Evolutionary conservation across 31 red algal genomes (phyloP).

Genomic region (Endocladia muricata): DNA sequence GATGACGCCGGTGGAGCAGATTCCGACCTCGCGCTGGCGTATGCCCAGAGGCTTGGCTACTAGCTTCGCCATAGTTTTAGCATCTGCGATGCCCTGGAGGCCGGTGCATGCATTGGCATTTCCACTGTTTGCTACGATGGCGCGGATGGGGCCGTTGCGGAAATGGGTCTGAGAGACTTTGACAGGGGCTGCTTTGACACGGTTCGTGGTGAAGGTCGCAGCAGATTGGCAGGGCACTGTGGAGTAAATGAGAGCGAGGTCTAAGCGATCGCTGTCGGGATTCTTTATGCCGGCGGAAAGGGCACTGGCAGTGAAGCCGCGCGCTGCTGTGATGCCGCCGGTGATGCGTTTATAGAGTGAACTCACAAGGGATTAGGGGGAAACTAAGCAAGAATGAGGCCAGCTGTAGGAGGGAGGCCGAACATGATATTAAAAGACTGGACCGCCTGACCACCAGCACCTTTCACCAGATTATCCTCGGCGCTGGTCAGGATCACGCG

Average conservation of each 20-base stretch:
- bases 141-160: background rate
- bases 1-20: background rate
- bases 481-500: conserved; percentile 81
- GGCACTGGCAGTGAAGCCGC: background rate
- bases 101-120: conserved; percentile 39
- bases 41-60: background rate
- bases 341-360: conserved; percentile 34
- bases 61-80: background rate
- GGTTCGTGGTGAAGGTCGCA: background rate
- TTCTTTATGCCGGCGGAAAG: background rate
- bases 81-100: conserved; percentile 2
- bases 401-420: conserved; percentile 72
- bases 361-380: too few species aligned
- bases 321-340: conserved; percentile 1
- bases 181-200: background rate
- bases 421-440: conserved; percentile 99
- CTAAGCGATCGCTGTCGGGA: background rate
- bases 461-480: conserved; percentile 98
- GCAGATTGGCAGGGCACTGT: background rate
- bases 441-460: conserved; percentile 90
- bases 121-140: conserved; percentile 18
- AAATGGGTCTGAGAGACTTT: background rate
- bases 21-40: background rate
- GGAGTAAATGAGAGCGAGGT: background rate
- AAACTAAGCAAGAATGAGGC: too few species aligned